Evolutionary conservation across 2,329 filamentous ascomycete species (phyloP), one percentile per base, ranked within the genome.

Genomic region (Pleoardoris graminearum): DNA sequence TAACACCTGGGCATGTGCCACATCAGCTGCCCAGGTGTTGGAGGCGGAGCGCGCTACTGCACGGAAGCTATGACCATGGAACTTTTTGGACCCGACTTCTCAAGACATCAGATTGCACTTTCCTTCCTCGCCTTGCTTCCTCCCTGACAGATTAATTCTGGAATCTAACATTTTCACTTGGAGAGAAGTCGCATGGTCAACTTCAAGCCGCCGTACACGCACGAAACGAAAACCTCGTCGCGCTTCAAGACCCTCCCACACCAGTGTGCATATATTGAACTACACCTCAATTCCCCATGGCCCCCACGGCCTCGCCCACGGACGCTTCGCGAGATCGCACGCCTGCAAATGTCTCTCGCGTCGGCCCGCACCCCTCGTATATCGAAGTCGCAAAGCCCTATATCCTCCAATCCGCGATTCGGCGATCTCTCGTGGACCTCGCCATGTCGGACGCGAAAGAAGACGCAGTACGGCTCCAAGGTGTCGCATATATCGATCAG

Each of bases 401-500:
- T 76, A 83, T 91, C 57, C 88, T 90, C 60, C 90, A 97, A 70
- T 86, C 90, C 63, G 85, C 85, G 62, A 83, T 97, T 50, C 86
- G 91, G 55, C 83, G 85, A 66, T 86, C 86, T 71, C 82, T 96
- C 52, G 80, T 82, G 38, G 82, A 84, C 17, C 85, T 87, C 56
- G 85, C 85, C 33, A 85, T 87, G 65, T 88, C 90, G 66, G 85
- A 89, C 46, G 85, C 88, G 32, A 86, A 89, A 51, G 92, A 97
- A 71, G 90, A 93, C 66, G 85, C 77, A 55, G 85, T 90, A 59
- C 86, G 93, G 47, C 76, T 97, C 38, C 90, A 94, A 66, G 94
- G 93, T 16, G 87, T 97, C 8, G 84, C 90, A 53, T 88, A 93
- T 80, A 93, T 99, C 57, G 90, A 97, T 67, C 89, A 86, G 55